Percentiles rank a stretch among this genome's conserved stretches.
These are phyloP conservation scores for Phoma sp. DNA, from an alignment of 2,329 filamentous ascomycete species.

Conservation along the genomic window DNA sequence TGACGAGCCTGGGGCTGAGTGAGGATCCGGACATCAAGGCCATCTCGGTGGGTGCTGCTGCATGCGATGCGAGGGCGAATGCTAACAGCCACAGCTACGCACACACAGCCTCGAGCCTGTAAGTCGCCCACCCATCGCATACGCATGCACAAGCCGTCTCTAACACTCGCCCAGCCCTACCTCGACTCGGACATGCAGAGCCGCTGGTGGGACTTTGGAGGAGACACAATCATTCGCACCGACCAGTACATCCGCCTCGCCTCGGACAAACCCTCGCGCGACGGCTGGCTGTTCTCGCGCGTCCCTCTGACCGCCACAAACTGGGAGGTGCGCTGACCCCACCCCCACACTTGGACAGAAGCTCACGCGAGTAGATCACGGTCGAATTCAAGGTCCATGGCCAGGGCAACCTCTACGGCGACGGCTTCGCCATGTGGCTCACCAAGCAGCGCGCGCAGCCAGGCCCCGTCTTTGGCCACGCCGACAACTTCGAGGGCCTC, in stretches of 20 bases:
- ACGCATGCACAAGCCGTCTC: conserved; percentile 5
- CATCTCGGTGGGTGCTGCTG: conserved; percentile 64
- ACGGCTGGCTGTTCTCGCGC: conserved; percentile 91
- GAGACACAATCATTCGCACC: conserved; percentile 83
- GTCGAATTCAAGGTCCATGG: conserved; percentile 95
- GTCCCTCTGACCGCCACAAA: conserved; percentile 96
- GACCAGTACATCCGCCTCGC: conserved; percentile 89
- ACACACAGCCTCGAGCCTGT: conserved; percentile 86
- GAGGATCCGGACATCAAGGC: conserved; percentile 64
- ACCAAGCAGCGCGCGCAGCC: conserved; percentile 86
- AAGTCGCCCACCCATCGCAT: conserved; percentile 51
- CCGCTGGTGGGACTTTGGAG: conserved; percentile 99
- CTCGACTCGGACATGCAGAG: conserved; percentile 98
- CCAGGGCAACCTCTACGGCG: conserved; percentile 87
- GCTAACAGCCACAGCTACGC: conserved; percentile 67
- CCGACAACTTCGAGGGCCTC: conserved; percentile 90
- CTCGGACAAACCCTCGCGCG: conserved; percentile 86
- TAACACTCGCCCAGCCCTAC: conserved; percentile 73
- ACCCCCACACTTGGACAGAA: not conserved
- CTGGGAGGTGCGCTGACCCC: conserved; percentile 72
- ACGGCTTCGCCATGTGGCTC: conserved; percentile 98
- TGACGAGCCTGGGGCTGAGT: conserved; percentile 38
- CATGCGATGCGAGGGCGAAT: conserved; percentile 6
- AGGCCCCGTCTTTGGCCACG: conserved; percentile 86
- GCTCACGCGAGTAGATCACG: conserved; percentile 68